Percentiles rank a stretch among this genome's conserved stretches.
Conservation (phyloP, 257 asterid genomes). For the Hygrophila difformis region DNA sequence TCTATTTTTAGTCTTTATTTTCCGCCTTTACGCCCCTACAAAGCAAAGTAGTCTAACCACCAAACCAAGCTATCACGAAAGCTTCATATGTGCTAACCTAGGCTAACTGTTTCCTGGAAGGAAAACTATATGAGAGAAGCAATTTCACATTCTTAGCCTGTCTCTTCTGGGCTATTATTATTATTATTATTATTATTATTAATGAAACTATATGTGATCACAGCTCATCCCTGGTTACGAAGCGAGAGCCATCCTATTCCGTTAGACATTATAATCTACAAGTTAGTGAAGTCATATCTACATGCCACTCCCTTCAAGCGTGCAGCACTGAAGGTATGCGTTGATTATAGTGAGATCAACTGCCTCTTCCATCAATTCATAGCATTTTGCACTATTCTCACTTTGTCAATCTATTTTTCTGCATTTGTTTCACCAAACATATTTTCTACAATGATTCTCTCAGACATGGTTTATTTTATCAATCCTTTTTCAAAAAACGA, state of each 20-base stretch:
- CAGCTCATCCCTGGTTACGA: constrained; percentile 97
- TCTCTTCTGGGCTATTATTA: too few relatives aligned
- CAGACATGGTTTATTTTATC: background rate
- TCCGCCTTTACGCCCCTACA: too few relatives aligned
- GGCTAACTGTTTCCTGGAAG: too few relatives aligned
- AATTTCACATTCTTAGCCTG: too few relatives aligned
- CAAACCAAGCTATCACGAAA: too few relatives aligned
- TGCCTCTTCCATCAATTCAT: background rate
- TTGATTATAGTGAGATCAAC: background rate
- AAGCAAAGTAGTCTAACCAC: too few relatives aligned
- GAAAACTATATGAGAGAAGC: too few relatives aligned
- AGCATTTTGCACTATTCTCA: background rate
- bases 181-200: too few relatives aligned
- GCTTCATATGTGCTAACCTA: too few relatives aligned
- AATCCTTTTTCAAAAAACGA: background rate
- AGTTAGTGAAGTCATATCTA: constrained; percentile 69
- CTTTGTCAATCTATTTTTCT: background rate
- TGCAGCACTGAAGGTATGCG: constrained; percentile 82
- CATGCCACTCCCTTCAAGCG: constrained; percentile 94
- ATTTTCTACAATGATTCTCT: background rate
- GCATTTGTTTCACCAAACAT: background rate
- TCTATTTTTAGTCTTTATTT: too few relatives aligned
- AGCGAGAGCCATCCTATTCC: constrained; percentile 83
- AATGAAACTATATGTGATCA: too few relatives aligned
- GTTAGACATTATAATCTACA: constrained; percentile 75